Evolutionary conservation across 306 rosid genomes (phyloP), one percentile per base, ranked within the genome.

Genomic region (Trifolium subterraneum): DNA sequence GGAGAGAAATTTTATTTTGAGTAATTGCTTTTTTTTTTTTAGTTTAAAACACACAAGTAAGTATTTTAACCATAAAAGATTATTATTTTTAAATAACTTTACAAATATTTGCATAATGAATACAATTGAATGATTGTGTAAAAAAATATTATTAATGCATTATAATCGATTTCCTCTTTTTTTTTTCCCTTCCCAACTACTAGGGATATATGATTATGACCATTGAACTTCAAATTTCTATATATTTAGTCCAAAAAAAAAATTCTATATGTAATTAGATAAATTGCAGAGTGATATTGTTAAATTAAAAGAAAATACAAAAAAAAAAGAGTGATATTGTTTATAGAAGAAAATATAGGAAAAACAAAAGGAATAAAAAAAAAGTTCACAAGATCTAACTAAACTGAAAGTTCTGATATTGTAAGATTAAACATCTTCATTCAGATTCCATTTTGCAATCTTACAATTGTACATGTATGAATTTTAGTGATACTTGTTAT

Each of bases 141-240:
- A 45, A 45, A 45, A 14, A 22, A 22, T 0, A 45, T 18, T 50
- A 50, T 50, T 50, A 6, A 2, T 50, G 16, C 23, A n/a, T 50
- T 3, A 16, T 18, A 2, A 50, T 50, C 16, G 23, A 50, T 0
- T 50, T 16, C 22, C 8, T 50, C 11, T 16, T 50, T 58, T 65
- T 50, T 58, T 65, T 12, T 20, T 8, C 8, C 3, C 5, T 7
- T 33, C 25, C 1, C 16, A 12, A 68, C 1, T 51, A 2, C 15
- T 80, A 19, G 76, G 73, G 68, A 23, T 33, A 69, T 68, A 39
- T 68, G 77, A 69, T 70, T 75, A 70, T 64, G 78, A 76, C 81
- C 19, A 75, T 75, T 70, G 64, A 81, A 23, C 74, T 31, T 56
- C 42, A 47, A 2, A 23, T 23, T 23, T 23, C 2, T 23, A 23